Conservation (phyloP, 2,329 filamentous ascomycete species). For the Didymella arachidicola region DNA sequence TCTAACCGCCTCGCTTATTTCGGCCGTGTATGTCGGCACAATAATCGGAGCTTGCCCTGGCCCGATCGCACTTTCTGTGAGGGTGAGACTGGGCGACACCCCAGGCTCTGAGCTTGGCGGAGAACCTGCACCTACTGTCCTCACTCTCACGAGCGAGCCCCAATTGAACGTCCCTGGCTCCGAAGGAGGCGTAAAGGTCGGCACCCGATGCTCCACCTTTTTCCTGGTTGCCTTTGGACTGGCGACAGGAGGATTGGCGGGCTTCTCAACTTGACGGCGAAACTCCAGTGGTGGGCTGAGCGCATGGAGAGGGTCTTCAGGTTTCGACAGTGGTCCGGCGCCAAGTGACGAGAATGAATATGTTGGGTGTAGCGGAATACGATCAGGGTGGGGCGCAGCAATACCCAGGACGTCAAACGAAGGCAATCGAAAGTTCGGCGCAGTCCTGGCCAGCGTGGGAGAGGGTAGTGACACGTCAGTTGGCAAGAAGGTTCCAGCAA, state of each 20-base stretch:
- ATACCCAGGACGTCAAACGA: constrained; percentile 63
- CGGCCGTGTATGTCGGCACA: constrained; percentile 34
- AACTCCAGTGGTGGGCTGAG: constrained; percentile 44
- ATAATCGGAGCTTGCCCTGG: constrained; percentile 38
- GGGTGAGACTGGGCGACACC: constrained; percentile 38
- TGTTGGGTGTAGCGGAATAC: constrained; percentile 37
- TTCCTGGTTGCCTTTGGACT: constrained; percentile 35
- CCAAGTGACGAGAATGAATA: constrained; percentile 45
- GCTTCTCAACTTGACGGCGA: constrained; percentile 29
- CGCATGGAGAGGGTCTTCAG: constrained; percentile 52
- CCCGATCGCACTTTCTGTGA: constrained; percentile 30
- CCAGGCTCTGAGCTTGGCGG: constrained; percentile 51
- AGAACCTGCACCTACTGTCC: constrained; percentile 49
- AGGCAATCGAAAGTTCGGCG: constrained; percentile 58
- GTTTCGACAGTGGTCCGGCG: constrained; percentile 50
- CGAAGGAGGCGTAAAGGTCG: constrained; percentile 56
- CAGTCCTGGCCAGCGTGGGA: constrained; percentile 41
- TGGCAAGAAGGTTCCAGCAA: constrained; percentile 38
- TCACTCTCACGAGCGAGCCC: constrained; percentile 49
- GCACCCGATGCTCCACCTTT: constrained; percentile 47
- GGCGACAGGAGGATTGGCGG: constrained; percentile 25
- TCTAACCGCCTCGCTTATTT: constrained; percentile 32
- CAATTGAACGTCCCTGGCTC: constrained; percentile 54
- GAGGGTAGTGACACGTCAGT: constrained; percentile 43
- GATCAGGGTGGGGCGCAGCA: constrained; percentile 56